Base-by-base conservation (phyloP, 2,329 filamentous ascomycete genomes). In the Didymella lethalis region DNA sequence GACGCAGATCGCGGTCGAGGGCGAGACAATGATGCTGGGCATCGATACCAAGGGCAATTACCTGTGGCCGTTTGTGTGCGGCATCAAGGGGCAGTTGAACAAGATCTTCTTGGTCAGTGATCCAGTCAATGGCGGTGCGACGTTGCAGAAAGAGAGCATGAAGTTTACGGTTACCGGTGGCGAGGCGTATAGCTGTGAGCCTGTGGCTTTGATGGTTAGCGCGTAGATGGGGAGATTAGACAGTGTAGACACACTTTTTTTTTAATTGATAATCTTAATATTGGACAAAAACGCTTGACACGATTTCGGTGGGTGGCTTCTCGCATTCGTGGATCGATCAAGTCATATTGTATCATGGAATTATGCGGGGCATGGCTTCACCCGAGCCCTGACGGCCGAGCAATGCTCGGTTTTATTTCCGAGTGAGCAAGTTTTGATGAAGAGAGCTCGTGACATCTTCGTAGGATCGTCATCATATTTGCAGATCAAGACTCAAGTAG, bases 111-210 rank as follows among this genome's bases (percentile, higher is more conserved):
- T 58, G 44, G 49, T 53, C 18, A 44, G 10, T 8, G 49, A 58
- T 26, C 55, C 55, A 23, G 29, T 20, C 1, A 53, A 23, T 18
- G 55, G 55, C 12, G 55, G 44, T 0, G 31, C n/a, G 12, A 40
- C 31, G 31, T 23, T 58, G 36, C 48, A 58, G 45, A 53, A 53
- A 25, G 45, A 44, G 3, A 58, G 20, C 18, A 53, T 58, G 55
- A 58, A 53, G 49, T 58, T 53, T 14, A 58, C 55, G 7, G 55
- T 58, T 25, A 58, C 55, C 2, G 55, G 55, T 16, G 55, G 55
- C 31, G 54, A 57, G 29, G 54, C 48, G 11, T 57, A 52, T n/a
- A 57, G 44, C 36, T 57, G 48, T 57, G 54, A 57, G 48, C 54
- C 54, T 18, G 55, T 58, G 36, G 49, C 55, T 8, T 28, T 58